A percentile compares a stretch with the other conserved stretches of the same genome.
phyloP scores from a whole-genome alignment of 257 asterid genomes.

The Knoxia roxburghii region DNA sequence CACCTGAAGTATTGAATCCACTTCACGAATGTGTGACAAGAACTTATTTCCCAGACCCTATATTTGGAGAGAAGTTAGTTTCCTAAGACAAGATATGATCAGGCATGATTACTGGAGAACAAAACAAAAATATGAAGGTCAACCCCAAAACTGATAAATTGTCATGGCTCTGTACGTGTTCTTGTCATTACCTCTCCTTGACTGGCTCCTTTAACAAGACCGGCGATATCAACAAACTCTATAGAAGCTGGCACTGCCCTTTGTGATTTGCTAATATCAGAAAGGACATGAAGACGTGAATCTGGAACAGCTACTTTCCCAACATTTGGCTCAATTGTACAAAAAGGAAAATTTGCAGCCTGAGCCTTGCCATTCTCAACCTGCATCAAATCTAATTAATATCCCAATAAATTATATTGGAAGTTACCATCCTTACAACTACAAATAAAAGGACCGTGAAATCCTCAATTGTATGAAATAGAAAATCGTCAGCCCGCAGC shows the following conservation, averaged over 20 bases:
- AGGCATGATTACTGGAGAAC: not conserved
- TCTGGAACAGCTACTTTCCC: slow-evolving; percentile 98
- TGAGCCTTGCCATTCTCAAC: slow-evolving; percentile 99
- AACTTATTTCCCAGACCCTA: slow-evolving; percentile 97
- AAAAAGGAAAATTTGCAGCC: slow-evolving; percentile 95
- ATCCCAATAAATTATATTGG: not conserved
- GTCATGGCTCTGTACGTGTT: not conserved
- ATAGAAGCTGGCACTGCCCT: slow-evolving; percentile 82
- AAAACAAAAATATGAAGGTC: not conserved
- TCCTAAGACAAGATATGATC: not conserved
- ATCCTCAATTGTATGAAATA: not conserved
- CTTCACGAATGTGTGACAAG: slow-evolving; percentile 95
- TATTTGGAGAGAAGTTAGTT: slow-evolving; percentile 9
- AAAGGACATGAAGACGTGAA: slow-evolving; percentile 77
- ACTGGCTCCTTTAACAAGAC: slow-evolving; percentile 98
- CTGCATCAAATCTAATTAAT: slow-evolving; percentile 33
- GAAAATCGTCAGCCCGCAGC: too few relatives aligned
- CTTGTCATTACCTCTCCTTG: slow-evolving; percentile 83
- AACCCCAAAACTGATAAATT: not conserved
- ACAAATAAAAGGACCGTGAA: not conserved
- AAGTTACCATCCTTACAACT: not conserved
- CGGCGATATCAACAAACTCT: slow-evolving; percentile 97
- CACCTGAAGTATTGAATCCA: slow-evolving; percentile 96
- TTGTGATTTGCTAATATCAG: slow-evolving; percentile 80
- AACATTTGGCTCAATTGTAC: slow-evolving; percentile 94